Percentiles rank a stretch among this genome's conserved stretches.
phyloP scores from a whole-genome alignment of 345 rosid genomes.

The Rhizophora mangle region DNA sequence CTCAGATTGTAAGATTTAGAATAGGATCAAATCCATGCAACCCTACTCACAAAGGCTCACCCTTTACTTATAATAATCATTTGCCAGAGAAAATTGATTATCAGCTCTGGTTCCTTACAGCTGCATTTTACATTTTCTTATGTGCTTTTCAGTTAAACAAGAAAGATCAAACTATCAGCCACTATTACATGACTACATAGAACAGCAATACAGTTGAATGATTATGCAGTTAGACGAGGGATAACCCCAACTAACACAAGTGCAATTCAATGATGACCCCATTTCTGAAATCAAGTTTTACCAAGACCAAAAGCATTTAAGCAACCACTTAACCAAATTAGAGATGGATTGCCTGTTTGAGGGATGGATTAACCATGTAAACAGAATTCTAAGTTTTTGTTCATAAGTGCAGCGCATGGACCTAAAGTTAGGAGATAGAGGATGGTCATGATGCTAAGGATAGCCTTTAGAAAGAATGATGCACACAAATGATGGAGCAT shows the following conservation, averaged over 20 bases:
- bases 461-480: conserved; percentile 21
- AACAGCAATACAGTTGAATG: no score
- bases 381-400: neutral
- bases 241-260: neutral
- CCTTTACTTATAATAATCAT: no score
- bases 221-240: no score
- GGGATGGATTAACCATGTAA: neutral
- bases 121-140: no score
- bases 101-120: no score
- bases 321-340: neutral
- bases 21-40: no score
- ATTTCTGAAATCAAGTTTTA: neutral
- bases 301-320: neutral
- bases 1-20: no score
- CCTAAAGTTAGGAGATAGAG: neutral
- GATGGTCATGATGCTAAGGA: conserved; percentile 9
- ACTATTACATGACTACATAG: no score
- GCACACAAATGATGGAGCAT: conserved; percentile 8
- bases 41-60: no score
- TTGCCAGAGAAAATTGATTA: no score
- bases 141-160: no score
- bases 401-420: neutral
- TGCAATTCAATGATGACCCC: neutral
- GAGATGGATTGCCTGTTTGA: neutral
- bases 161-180: no score